phyloP scores from a whole-genome alignment of 768 basidiomycete species.

The Fistulinella prunicolor region DNA sequence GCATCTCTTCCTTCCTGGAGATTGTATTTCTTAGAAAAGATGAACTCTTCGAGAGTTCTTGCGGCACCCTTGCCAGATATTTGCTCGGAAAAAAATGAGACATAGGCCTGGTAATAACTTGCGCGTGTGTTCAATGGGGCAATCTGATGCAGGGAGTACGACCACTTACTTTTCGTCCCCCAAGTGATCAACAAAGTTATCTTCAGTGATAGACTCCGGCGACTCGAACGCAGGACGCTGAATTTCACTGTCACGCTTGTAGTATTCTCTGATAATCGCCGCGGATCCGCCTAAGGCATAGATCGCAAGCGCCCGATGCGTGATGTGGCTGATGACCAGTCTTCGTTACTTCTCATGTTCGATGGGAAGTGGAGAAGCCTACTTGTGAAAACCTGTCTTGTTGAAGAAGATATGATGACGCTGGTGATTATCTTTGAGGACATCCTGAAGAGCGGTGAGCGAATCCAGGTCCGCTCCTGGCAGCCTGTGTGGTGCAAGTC shows the following conservation, averaged over 20 bases:
- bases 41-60: slow-evolving; percentile 23
- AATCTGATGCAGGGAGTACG: background rate
- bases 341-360: background rate
- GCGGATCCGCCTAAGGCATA: slow-evolving; percentile 28
- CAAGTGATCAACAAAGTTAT: slow-evolving; percentile 24
- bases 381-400: slow-evolving; percentile 50
- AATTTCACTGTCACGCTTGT: slow-evolving; percentile 14
- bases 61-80: slow-evolving; percentile 15
- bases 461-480: slow-evolving; percentile 27
- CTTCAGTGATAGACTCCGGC: slow-evolving; percentile 22
- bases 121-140: background rate
- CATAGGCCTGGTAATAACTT: slow-evolving; percentile 28
- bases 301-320: slow-evolving; percentile 30
- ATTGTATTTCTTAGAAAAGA: slow-evolving; percentile 32
- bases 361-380: slow-evolving; percentile 8
- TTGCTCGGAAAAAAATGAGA: slow-evolving; percentile 24
- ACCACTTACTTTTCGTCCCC: slow-evolving; percentile 25
- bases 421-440: slow-evolving; percentile 48
- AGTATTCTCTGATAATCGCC: slow-evolving; percentile 24
- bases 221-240: slow-evolving; percentile 27
- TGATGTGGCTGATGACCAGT: slow-evolving; percentile 22
- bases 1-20: slow-evolving; percentile 13
- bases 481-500: slow-evolving; percentile 26
- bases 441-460: slow-evolving; percentile 21
- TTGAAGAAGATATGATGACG: slow-evolving; percentile 51